A percentile compares a stretch with the other conserved stretches of the same genome.
Conservation (phyloP, 1,284 basidiomycete species). For the Marasmius sp. region DNA sequence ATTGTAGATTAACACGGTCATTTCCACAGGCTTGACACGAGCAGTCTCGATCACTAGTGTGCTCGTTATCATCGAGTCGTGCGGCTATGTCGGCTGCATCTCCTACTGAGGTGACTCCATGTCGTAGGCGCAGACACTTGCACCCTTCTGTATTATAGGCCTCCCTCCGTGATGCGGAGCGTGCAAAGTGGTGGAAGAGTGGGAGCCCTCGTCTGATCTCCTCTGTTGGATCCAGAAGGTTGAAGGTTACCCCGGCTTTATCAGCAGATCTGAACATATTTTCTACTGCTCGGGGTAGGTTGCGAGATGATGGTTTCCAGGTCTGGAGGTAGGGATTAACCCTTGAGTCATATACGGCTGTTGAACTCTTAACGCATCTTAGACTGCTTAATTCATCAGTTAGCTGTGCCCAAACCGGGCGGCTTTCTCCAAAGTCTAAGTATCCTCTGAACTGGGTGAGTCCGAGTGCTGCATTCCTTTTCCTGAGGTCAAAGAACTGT, state of each 20-base stretch:
- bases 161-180: neutral
- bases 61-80: too few species aligned
- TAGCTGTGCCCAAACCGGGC: slow-evolving; percentile 23
- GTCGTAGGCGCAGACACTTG: slow-evolving; percentile 6
- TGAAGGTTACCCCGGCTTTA: slow-evolving; percentile 3
- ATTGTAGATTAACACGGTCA: too few species aligned
- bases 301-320: neutral
- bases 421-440: slow-evolving; percentile 8
- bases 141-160: neutral
- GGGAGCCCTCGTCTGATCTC: slow-evolving; percentile 15
- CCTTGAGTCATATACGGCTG: neutral
- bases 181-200: slow-evolving; percentile 21
- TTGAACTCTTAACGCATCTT: neutral
- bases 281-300: neutral
- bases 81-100: too few species aligned
- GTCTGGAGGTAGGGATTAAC: neutral
- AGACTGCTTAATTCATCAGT: slow-evolving; percentile 17
- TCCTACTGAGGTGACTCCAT: neutral
- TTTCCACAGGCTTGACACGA: too few species aligned
- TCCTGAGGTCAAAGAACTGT: slow-evolving; percentile 19
- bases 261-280: neutral
- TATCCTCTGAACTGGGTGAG: slow-evolving; percentile 22
- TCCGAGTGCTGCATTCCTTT: slow-evolving; percentile 25
- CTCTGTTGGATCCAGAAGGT: slow-evolving; percentile 7
- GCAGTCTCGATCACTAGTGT: too few species aligned